Conservation (phyloP, 129 eudicot species). For the Gnaphalium uliginosum region DNA sequence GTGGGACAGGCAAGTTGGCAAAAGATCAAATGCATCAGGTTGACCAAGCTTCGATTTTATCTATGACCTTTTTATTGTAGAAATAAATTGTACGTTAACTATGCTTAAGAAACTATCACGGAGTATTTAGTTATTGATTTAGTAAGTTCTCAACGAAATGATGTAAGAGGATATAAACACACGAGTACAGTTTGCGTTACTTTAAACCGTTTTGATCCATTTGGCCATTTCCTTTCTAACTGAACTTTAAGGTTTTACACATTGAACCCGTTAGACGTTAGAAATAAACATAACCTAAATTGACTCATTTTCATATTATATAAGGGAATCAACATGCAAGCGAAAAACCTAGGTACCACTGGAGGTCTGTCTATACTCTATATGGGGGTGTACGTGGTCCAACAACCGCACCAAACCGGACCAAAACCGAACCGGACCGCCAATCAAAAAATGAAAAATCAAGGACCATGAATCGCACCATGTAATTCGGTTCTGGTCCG, state of each 20-base stretch:
- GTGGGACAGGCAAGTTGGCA: background rate
- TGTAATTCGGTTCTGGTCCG: no score
- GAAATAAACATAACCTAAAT: background rate
- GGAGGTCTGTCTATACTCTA: no score
- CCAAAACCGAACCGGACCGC: no score
- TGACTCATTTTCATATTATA: background rate
- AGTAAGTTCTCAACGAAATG: background rate
- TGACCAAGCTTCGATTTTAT: background rate
- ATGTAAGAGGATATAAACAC: background rate
- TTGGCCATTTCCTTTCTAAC: background rate
- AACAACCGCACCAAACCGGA: no score
- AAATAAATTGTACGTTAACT: background rate
- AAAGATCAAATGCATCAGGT: slow-evolving; percentile 1
- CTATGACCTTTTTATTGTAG: background rate
- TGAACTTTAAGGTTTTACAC: slow-evolving; percentile 3
- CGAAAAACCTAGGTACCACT: no score
- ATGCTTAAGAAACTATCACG: background rate
- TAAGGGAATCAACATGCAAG: no score
- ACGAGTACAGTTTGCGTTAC: background rate
- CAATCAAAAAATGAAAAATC: no score
- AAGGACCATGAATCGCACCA: no score
- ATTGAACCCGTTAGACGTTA: background rate
- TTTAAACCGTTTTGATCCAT: background rate
- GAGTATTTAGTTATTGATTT: background rate
- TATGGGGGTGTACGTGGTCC: no score